Evolutionary conservation across 140 eudicot species (phyloP).

Genomic region (Stevia rebaudiana): DNA sequence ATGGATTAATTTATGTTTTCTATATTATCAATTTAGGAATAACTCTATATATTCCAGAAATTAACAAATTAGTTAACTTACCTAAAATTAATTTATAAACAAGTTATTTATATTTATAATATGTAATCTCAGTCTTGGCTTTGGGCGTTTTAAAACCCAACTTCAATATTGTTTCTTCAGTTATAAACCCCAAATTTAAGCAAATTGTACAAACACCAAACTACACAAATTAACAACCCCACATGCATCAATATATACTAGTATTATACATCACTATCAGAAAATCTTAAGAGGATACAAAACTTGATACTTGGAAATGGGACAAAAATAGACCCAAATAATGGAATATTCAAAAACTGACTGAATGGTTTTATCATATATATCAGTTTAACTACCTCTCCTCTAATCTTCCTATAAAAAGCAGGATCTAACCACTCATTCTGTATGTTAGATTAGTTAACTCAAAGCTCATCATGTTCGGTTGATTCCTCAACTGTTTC

Average conservation of each 20-base stretch:
- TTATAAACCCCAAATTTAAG: background rate
- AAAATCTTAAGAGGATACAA: background rate
- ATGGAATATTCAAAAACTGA: slow-evolving; percentile 24
- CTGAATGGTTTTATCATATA: slow-evolving; percentile 11
- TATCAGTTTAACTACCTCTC: slow-evolving; percentile 27
- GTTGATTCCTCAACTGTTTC: slow-evolving; percentile 30
- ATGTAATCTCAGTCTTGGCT: too few species aligned
- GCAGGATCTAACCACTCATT: slow-evolving; percentile 19
- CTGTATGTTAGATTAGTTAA: slow-evolving; percentile 20
- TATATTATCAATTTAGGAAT: too few species aligned
- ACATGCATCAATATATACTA: slow-evolving; percentile 10
- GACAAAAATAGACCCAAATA: slow-evolving; percentile 26
- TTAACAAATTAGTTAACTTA: too few species aligned
- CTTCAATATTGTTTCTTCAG: background rate
- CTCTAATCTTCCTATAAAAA: slow-evolving; percentile 23
- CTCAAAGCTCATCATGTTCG: slow-evolving; percentile 64
- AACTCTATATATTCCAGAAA: too few species aligned
- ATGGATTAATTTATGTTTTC: too few species aligned
- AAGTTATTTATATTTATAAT: too few species aligned
- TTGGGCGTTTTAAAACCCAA: background rate
- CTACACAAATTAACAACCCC: background rate
- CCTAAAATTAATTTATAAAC: too few species aligned
- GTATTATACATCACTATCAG: background rate
- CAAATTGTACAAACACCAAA: background rate
- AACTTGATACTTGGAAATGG: slow-evolving; percentile 8